Base-by-base conservation (phyloP, 805 yeast species). In the Nakazawaea holstii region DNA sequence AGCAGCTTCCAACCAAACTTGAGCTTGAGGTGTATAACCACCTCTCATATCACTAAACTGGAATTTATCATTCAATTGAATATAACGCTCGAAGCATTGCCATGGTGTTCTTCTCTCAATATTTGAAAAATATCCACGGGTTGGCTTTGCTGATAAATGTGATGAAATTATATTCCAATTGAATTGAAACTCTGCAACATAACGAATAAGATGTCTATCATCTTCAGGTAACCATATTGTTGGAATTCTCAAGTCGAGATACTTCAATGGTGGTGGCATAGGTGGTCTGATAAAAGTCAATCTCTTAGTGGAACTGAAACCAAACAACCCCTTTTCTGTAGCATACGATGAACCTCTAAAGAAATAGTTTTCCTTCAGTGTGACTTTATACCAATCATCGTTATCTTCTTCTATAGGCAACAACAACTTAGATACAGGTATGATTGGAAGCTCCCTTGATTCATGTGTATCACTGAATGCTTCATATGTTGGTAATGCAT, bases 31-130 rank as follows among this genome's bases (percentile, higher is more conserved):
- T 0, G 97, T 88, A 57, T 87, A 80, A 15, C 84, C 77, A 0
- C 98, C 99, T 59, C 86, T 82, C 80, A 94, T 79, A 59, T 92
- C 98, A 37, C 80, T 71, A 51, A 88, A 79, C 53, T 88, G 95
- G 58, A 90, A 92, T 49, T 84, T 82, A 50, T 92, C 97, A 57
- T 87, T 89, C 54, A 94, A 73, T 67, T 92, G 98, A 51, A 91
- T 84, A 71, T 92, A 94, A 54, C 99, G 72, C 65, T 94, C 99
- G 68, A 94, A 94, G 62, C 98, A 92, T 62, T 92, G 98, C 99
- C 99, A 94, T 0, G 99, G 95, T 0, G 98, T 94, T 58, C 99
- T 77, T 58, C 97, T 78, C 64, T 94, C 98, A 49, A 90, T 88
- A 58, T 88, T 90, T 0, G 98, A 86, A 35, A 82, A 77, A 62